Evolutionary conservation across 192 early-diverging fungal genomes (phyloP), one percentile per base, ranked within the genome.

Genomic region (Backusella macrospora): DNA sequence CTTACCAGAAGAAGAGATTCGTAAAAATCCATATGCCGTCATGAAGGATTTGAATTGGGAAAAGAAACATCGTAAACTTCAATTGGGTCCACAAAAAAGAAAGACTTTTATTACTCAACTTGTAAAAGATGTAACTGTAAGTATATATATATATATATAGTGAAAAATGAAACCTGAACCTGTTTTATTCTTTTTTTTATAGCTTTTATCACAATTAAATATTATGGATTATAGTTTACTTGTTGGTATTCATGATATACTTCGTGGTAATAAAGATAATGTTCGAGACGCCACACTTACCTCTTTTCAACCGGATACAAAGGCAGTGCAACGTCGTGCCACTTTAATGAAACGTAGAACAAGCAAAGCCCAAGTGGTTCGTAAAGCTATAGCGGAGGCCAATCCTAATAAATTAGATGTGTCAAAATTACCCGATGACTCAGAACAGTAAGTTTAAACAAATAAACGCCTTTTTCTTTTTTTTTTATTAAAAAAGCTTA

Each of bases 21-120:
- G 86, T 34, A 87, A 86, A 65, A 96, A 94, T 78, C 95, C 96
- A n/a, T 85, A 91, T 15, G 93, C 96, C 3, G 95, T 96, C 6
- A 88, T 98, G 82, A 99, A 99, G 82, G 98, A 99, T 86, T 84
- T 94, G 73, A 99, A 99, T 81, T 99, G 96, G 96, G 76, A 93
- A 65, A 89, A 91, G 6, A 83, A 90, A 68, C 82, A 82, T 18
- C 85, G 90, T 23, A 90, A 93, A 74, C 73, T 99, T 63, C 81
- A 91, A 65, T 81, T 99, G 16, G 97, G 96, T 5, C 94, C 96
- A 0, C 83, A 84, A 62, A 98, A 97, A 83, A 83, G 92, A 40
- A 82, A 85, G 42, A 74, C 88, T 59, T 93, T 99, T 82, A 87
- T 95, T 65, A 87, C 89, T 65, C 98, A 99, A 84, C 85, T 96